Percentiles rank a stretch among this genome's conserved stretches.
phyloP scores from a whole-genome alignment of 805 yeast genomes.

The Candida quercuum region DNA sequence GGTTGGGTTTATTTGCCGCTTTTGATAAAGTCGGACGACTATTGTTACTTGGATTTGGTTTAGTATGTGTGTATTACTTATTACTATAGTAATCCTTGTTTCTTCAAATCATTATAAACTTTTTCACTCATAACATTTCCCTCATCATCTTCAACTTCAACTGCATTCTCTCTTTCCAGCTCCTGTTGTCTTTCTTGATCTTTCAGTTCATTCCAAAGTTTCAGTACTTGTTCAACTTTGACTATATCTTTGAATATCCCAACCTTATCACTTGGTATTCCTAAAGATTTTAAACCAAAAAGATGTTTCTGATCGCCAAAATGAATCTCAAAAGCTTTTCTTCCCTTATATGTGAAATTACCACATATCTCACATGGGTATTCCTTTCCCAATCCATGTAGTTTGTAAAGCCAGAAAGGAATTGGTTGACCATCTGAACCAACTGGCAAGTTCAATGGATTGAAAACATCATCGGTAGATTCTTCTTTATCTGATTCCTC shows the following conservation, averaged over 20 bases:
- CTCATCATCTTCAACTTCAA: slow-evolving; percentile 86
- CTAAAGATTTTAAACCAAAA: slow-evolving; percentile 70
- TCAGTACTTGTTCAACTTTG: slow-evolving; percentile 60
- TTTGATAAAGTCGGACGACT: background rate
- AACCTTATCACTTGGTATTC: slow-evolving; percentile 43
- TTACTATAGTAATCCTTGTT: slow-evolving; percentile 69
- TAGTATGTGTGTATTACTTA: background rate
- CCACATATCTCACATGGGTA: slow-evolving; percentile 88
- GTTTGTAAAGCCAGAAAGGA: slow-evolving; percentile 88
- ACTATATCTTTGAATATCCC: slow-evolving; percentile 58
- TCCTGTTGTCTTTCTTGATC: slow-evolving; percentile 6
- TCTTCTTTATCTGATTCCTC: slow-evolving; percentile 29
- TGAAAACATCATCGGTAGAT: slow-evolving; percentile 27
- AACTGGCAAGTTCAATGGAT: slow-evolving; percentile 60
- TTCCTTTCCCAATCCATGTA: slow-evolving; percentile 74
- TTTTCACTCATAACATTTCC: slow-evolving; percentile 88
- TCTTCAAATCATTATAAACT: slow-evolving; percentile 79
- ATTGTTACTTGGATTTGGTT: background rate
- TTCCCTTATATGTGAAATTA: slow-evolving; percentile 63
- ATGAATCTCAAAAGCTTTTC: slow-evolving; percentile 66
- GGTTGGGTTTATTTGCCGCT: background rate
- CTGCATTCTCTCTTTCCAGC: slow-evolving; percentile 43
- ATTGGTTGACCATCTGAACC: slow-evolving; percentile 91
- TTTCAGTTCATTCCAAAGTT: slow-evolving; percentile 46
- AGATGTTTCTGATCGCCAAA: slow-evolving; percentile 67